Conservation (phyloP, 352 stramenopile genomes). For the Phytophthora boehmeriae region DNA sequence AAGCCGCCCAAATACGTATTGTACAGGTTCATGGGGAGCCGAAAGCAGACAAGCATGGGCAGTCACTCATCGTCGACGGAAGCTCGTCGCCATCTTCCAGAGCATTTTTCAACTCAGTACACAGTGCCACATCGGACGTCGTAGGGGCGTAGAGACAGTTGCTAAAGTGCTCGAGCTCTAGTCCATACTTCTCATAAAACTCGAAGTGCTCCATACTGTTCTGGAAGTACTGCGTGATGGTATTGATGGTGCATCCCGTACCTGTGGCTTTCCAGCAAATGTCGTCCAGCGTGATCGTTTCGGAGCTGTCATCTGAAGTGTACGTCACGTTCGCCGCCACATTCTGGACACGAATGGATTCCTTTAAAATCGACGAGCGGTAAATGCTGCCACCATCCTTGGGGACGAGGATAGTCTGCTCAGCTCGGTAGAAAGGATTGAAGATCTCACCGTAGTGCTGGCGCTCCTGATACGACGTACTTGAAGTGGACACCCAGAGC, state of each 20-base stretch:
- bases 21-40: slow-evolving; percentile 75
- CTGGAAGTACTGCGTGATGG: slow-evolving; percentile 72
- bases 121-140: slow-evolving; percentile 55
- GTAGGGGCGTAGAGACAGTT: slow-evolving; percentile 64
- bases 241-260: slow-evolving; percentile 58
- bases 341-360: slow-evolving; percentile 58
- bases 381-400: slow-evolving; percentile 67
- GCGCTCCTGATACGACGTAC: slow-evolving; percentile 55
- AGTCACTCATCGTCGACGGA: slow-evolving; percentile 62
- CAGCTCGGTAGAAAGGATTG: slow-evolving; percentile 72
- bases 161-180: slow-evolving; percentile 59
- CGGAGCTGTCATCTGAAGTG: slow-evolving; percentile 25
- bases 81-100: slow-evolving; percentile 44
- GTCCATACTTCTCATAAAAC: slow-evolving; percentile 55
- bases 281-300: slow-evolving; percentile 44
- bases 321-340: slow-evolving; percentile 46
- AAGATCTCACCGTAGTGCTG: slow-evolving; percentile 69
- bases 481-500: slow-evolving; percentile 65
- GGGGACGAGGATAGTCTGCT: slow-evolving; percentile 66
- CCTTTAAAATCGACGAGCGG: slow-evolving; percentile 52
- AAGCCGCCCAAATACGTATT: slow-evolving; percentile 67
- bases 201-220: slow-evolving; percentile 66
- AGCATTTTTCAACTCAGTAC: slow-evolving; percentile 41
- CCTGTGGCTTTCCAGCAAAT: slow-evolving; percentile 76
- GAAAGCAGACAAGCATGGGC: slow-evolving; percentile 61